Percentiles rank a stretch among this genome's conserved stretches.
Evolutionary conservation across 495 filamentous ascomycete species (phyloP).

Genomic region (Tuber melanosporum): DNA sequence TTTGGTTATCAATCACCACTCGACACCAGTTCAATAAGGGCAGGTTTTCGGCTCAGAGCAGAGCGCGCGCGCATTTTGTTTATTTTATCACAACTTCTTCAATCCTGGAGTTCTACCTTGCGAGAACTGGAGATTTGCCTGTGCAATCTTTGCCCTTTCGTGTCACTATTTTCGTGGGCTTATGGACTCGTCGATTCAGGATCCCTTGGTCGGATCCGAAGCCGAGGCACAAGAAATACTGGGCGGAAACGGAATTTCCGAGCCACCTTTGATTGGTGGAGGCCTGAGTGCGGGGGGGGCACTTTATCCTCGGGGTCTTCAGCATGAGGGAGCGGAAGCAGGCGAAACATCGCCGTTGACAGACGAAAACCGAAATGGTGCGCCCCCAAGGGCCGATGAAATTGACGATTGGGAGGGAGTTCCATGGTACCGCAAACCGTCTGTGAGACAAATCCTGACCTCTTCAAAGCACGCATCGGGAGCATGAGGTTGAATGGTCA

Average conservation of each 20-base stretch:
- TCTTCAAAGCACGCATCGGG: background rate
- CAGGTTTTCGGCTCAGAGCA: background rate
- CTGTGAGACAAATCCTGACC: slow-evolving; percentile 48
- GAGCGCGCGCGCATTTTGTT: background rate
- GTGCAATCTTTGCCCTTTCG: background rate
- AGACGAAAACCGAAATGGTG: background rate
- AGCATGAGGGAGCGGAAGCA: background rate
- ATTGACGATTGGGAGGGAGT: slow-evolving; percentile 56
- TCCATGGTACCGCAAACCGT: slow-evolving; percentile 67
- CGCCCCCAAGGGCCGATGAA: slow-evolving; percentile 19
- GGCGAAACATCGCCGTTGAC: slow-evolving; percentile 19
- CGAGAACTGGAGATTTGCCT: background rate
- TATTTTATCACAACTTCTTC: background rate
- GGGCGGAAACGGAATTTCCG: background rate
- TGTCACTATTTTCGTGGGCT: background rate
- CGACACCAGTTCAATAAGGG: background rate
- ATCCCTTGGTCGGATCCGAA: background rate
- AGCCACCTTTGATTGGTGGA: background rate
- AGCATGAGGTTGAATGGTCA: slow-evolving; percentile 14
- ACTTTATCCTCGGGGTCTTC: background rate
- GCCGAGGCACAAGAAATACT: background rate
- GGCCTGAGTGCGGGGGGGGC: background rate
- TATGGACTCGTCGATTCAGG: background rate
- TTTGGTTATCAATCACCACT: background rate
- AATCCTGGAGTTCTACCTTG: background rate